A percentile compares a stretch with the other conserved stretches of the same genome.
Evolutionary conservation across 1,284 basidiomycete genomes (phyloP).

Genomic region (Moesziomyces aphidis): DNA sequence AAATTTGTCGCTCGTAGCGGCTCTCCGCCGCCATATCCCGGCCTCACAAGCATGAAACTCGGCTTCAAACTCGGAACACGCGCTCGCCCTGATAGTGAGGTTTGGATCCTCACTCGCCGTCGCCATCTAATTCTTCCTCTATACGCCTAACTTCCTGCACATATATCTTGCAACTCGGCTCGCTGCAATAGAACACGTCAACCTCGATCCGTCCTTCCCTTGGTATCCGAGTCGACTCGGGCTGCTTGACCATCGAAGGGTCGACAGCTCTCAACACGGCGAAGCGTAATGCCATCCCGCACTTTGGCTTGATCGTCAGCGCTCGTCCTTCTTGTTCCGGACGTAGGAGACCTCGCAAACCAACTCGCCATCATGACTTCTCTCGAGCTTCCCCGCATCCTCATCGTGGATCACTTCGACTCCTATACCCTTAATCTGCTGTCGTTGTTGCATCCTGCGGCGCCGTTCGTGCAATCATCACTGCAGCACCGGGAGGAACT

Average conservation of each 20-base stretch:
- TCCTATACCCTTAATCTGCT: slow-evolving; percentile 66
- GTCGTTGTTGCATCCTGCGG: slow-evolving; percentile 40
- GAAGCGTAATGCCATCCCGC: not conserved
- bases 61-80: not conserved
- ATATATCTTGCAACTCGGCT: too few relatives aligned
- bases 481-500: slow-evolving; percentile 7
- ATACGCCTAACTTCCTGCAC: not conserved
- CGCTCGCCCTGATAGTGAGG: not conserved
- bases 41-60: not conserved
- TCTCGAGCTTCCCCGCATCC: slow-evolving; percentile 54
- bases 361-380: slow-evolving; percentile 11
- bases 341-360: not conserved
- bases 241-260: not conserved
- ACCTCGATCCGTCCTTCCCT: too few relatives aligned
- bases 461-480: not conserved
- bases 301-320: not conserved
- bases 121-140: not conserved
- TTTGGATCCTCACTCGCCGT: not conserved
- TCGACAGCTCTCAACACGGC: not conserved
- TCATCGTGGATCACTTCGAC: slow-evolving; percentile 66
- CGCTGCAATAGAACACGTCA: too few relatives aligned
- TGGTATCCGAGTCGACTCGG: not conserved
- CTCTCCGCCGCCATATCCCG: not conserved
- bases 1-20: not conserved
- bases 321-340: not conserved